These are phyloP conservation scores for Aphanocladium album DNA, from an alignment of 2,329 filamentous ascomycete genomes.

Conservation along the genomic window DNA sequence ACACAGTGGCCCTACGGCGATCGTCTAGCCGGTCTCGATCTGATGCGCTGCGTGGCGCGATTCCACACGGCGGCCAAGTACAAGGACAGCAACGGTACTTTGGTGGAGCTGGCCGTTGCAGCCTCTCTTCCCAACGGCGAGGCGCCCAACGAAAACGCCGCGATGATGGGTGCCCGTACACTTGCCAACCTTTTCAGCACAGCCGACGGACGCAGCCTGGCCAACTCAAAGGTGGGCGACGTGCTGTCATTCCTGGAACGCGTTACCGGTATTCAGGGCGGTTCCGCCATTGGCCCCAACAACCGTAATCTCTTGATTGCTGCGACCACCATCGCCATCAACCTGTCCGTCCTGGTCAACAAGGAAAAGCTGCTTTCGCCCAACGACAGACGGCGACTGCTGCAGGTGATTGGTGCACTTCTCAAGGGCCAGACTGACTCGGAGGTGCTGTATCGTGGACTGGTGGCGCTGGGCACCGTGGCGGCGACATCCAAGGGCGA, in stretches of 20 bases:
- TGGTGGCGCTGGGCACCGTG: constrained; percentile 76
- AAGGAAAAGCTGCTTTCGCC: constrained; percentile 36
- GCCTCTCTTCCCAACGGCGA: constrained; percentile 39
- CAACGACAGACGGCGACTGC: constrained; percentile 36
- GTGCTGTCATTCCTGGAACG: constrained; percentile 60
- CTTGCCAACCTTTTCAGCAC: constrained; percentile 82
- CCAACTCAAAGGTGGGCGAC: constrained; percentile 52
- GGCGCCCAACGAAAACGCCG: constrained; percentile 67
- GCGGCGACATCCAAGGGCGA: constrained; percentile 49
- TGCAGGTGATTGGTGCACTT: constrained; percentile 59
- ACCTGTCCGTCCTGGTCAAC: constrained; percentile 69
- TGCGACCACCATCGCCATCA: constrained; percentile 75
- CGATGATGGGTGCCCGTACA: constrained; percentile 79
- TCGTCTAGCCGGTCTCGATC: constrained; percentile 77
- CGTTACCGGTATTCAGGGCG: constrained; percentile 48
- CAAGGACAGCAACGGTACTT: constrained; percentile 47
- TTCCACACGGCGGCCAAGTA: constrained; percentile 62
- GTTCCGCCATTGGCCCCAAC: constrained; percentile 42
- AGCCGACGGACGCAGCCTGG: constrained; percentile 61
- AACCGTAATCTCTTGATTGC: constrained; percentile 84
- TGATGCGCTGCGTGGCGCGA: constrained; percentile 76
- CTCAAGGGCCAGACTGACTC: constrained; percentile 65
- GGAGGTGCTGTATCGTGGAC: constrained; percentile 75
- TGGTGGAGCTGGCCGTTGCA: constrained; percentile 52
- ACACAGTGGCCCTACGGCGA: constrained; percentile 76